Conservation (phyloP, 2,329 filamentous ascomycete genomes). For the Hymenoscyphus fructigenus region DNA sequence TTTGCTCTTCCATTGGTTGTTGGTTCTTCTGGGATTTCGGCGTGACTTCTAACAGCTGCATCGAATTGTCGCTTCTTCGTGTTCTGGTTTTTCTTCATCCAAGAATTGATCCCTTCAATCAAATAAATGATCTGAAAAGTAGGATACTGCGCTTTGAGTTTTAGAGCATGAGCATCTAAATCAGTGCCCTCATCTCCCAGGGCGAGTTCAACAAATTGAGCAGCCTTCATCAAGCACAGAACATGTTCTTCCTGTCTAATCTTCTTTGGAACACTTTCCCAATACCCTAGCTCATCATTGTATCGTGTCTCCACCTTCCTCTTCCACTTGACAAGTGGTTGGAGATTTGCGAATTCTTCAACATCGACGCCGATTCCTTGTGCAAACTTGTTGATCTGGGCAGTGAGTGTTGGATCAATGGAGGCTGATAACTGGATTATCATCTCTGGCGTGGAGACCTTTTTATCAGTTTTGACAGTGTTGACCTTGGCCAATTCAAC, state of each 20-base stretch:
- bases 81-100: slow-evolving; percentile 68
- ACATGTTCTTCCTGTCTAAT: slow-evolving; percentile 50
- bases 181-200: slow-evolving; percentile 46
- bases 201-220: slow-evolving; percentile 64
- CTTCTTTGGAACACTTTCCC: slow-evolving; percentile 46
- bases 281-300: slow-evolving; percentile 47
- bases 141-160: slow-evolving; percentile 54
- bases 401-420: slow-evolving; percentile 47
- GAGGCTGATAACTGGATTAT: slow-evolving; percentile 66
- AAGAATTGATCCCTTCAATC: slow-evolving; percentile 65
- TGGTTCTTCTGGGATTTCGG: slow-evolving; percentile 38
- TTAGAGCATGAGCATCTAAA: slow-evolving; percentile 58
- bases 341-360: slow-evolving; percentile 45
- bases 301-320: slow-evolving; percentile 50
- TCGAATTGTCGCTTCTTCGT: slow-evolving; percentile 67
- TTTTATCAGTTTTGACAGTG: slow-evolving; percentile 71
- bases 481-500: slow-evolving; percentile 72
- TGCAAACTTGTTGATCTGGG: slow-evolving; percentile 52
- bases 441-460: slow-evolving; percentile 73
- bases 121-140: slow-evolving; percentile 63
- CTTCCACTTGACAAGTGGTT: slow-evolving; percentile 53
- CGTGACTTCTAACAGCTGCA: slow-evolving; percentile 57
- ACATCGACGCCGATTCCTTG: slow-evolving; percentile 49
- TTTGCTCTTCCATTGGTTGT: slow-evolving; percentile 21
- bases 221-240: slow-evolving; percentile 58